These are phyloP conservation scores for Calocybe gangraenosa DNA, from an alignment of 768 basidiomycete species.

Conservation along the genomic window DNA sequence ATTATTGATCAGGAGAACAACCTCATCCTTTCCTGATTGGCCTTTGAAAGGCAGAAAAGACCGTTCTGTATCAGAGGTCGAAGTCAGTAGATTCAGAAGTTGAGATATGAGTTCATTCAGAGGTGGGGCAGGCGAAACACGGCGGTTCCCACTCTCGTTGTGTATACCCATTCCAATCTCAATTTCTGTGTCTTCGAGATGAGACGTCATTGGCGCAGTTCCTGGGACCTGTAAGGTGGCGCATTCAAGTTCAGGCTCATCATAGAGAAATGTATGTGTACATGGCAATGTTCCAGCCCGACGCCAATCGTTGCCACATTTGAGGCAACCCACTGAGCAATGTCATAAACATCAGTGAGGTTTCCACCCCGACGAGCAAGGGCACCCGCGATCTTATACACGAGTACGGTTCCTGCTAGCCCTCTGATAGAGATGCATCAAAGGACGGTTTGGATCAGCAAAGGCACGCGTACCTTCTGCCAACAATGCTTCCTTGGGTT, in stretches of 20 bases:
- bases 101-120: conserved; percentile 65
- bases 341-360: conserved; percentile 63
- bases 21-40: conserved; percentile 52
- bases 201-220: conserved; percentile 53
- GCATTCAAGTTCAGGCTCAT: not conserved
- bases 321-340: conserved; percentile 63
- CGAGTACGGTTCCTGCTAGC: conserved; percentile 74
- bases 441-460: not conserved
- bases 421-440: conserved; percentile 45
- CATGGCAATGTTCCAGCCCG: conserved; percentile 87
- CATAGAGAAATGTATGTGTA: conserved; percentile 22
- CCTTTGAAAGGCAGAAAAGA: conserved; percentile 65
- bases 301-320: conserved; percentile 80
- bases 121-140: conserved; percentile 67
- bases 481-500: conserved; percentile 80
- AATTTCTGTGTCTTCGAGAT: conserved; percentile 60
- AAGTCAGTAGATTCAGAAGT: conserved; percentile 66
- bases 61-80: conserved; percentile 71
- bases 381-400: conserved; percentile 91
- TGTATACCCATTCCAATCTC: conserved; percentile 93
- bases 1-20: conserved; percentile 84
- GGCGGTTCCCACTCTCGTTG: conserved; percentile 77
- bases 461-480: conserved; percentile 51
- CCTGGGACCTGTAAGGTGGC: conserved; percentile 60
- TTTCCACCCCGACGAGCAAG: conserved; percentile 62